Evolutionary conservation across 768 basidiomycete species (phyloP).

Genomic region (Phylloporus sp.): DNA sequence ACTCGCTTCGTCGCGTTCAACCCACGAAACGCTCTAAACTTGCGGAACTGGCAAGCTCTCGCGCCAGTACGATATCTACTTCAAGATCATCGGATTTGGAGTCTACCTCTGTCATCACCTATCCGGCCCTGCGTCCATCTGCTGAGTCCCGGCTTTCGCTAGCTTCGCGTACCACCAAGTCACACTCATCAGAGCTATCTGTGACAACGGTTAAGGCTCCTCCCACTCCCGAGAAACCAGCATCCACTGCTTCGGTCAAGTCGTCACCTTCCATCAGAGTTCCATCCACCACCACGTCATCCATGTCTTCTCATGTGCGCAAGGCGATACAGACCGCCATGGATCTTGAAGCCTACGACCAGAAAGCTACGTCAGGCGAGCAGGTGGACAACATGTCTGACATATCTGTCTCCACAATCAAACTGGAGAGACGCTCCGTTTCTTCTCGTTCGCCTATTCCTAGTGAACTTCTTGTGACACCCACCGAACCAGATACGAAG

Average conservation of each 20-base stretch:
- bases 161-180: conserved; percentile 20
- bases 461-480: conserved; percentile 8
- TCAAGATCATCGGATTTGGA: conserved; percentile 54
- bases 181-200: conserved; percentile 11
- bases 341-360: conserved; percentile 54
- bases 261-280: conserved; percentile 23
- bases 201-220: conserved; percentile 21
- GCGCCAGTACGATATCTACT: conserved; percentile 48
- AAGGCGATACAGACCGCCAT: conserved; percentile 68
- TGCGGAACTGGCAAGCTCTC: conserved; percentile 62
- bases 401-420: conserved; percentile 21
- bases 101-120: conserved; percentile 66
- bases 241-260: conserved; percentile 20
- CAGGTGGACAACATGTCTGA: conserved; percentile 15
- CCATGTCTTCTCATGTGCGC: conserved; percentile 57
- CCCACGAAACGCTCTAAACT: conserved; percentile 58
- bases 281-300: conserved; percentile 37
- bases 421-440: conserved; percentile 17
- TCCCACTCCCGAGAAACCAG: conserved; percentile 15
- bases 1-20: conserved; percentile 21
- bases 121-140: conserved; percentile 66
- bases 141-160: conserved; percentile 45
- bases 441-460: conserved; percentile 22
- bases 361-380: conserved; percentile 10
- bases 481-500: conserved; percentile 16